These are phyloP conservation scores for Cylindrodendrum hubeiense DNA, from an alignment of 2,329 filamentous ascomycete genomes.

Conservation along the genomic window DNA sequence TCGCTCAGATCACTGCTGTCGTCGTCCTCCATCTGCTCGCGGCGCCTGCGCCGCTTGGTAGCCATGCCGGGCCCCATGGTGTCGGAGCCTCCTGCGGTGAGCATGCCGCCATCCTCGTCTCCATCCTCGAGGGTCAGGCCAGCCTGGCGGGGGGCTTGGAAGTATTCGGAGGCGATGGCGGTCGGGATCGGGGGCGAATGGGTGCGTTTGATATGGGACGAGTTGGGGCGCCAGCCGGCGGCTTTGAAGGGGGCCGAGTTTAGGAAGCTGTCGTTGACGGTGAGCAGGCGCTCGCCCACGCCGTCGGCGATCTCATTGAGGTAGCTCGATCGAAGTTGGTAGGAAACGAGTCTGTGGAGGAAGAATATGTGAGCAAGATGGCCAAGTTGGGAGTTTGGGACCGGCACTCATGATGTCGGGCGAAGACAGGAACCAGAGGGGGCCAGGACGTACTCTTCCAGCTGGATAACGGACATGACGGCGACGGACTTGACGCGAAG, in stretches of 20 bases:
- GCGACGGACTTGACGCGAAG: constrained; percentile 10
- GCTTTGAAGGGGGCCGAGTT: constrained; percentile 87
- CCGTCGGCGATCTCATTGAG: constrained; percentile 85
- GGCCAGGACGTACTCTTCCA: constrained; percentile 50
- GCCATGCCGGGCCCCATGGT: constrained; percentile 77
- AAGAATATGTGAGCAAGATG: constrained; percentile 34
- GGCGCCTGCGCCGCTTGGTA: constrained; percentile 73
- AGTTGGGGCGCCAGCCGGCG: constrained; percentile 82
- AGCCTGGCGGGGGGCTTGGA: constrained; percentile 75
- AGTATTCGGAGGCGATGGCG: constrained; percentile 85
- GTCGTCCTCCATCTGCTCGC: constrained; percentile 85
- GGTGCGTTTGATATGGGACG: constrained; percentile 82
- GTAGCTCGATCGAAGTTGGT: constrained; percentile 85
- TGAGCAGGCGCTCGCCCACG: constrained; percentile 86
- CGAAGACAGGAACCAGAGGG: neutral
- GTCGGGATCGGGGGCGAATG: constrained; percentile 90
- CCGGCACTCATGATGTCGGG: no score
- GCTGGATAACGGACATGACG: constrained; percentile 54
- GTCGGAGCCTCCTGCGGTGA: constrained; percentile 76
- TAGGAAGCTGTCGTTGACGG: constrained; percentile 81
- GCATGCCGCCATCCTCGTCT: constrained; percentile 78
- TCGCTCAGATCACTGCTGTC: constrained; percentile 89
- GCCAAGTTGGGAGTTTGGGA: neutral
- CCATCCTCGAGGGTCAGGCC: constrained; percentile 77
- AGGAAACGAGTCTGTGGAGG: constrained; percentile 76